phyloP scores from a whole-genome alignment of 2,329 filamentous ascomycete species.

The Fusarium torulosum region DNA sequence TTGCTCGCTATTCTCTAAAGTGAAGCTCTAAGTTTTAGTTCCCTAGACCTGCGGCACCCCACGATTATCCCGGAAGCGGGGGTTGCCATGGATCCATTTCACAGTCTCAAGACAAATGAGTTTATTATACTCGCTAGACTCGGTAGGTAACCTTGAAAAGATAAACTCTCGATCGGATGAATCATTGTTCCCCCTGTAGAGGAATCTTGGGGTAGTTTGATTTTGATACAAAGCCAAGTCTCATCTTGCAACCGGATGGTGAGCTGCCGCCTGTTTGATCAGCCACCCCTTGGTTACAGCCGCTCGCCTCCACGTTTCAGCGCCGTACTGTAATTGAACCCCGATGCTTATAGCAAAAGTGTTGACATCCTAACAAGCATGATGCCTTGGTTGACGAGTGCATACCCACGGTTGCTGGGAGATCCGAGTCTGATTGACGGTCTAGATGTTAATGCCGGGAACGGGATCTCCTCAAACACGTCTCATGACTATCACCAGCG shows the following conservation, averaged over 20 bases:
- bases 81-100: neutral
- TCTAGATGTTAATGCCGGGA: slow-evolving; percentile 1
- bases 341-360: neutral
- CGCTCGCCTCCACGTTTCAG: slow-evolving; percentile 31
- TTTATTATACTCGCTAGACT: neutral
- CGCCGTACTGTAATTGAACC: slow-evolving; percentile 1
- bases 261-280: slow-evolving; percentile 37
- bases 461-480: slow-evolving; percentile 17
- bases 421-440: neutral
- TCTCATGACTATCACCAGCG: slow-evolving; percentile 27
- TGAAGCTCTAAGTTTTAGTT: neutral
- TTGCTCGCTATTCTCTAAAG: neutral
- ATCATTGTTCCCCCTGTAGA: neutral
- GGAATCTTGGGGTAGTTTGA: slow-evolving; percentile 16
- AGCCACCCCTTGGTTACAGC: slow-evolving; percentile 29
- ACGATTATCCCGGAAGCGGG: neutral
- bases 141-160: neutral
- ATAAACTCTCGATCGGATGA: slow-evolving; percentile 8
- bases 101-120: neutral
- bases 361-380: neutral
- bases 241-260: slow-evolving; percentile 38
- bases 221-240: slow-evolving; percentile 31
- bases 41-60: slow-evolving; percentile 1
- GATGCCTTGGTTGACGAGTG: neutral
- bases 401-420: neutral